phyloP scores from a whole-genome alignment of 2,329 filamentous ascomycete species.

The Peltaster fructicola region DNA sequence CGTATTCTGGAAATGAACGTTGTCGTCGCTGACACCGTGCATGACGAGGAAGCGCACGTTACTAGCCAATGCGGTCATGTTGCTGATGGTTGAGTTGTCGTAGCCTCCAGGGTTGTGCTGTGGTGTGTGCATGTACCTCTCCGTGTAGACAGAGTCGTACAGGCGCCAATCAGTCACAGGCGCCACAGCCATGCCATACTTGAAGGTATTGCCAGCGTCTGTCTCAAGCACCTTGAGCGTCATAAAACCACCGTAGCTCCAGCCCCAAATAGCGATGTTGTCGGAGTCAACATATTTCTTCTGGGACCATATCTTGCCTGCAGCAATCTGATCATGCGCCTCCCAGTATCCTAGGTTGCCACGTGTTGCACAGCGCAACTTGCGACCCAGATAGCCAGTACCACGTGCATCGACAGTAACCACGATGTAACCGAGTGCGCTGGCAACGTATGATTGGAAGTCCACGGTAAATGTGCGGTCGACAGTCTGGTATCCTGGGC shows the following conservation, averaged over 20 bases:
- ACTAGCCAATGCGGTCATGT: conserved; percentile 52
- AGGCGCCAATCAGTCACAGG: conserved; percentile 97
- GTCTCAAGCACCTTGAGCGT: conserved; percentile 86
- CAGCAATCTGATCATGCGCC: conserved; percentile 76
- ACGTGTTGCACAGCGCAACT: conserved; percentile 64
- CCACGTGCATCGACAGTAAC: conserved; percentile 88
- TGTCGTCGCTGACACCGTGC: conserved; percentile 94
- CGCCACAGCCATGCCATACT: conserved; percentile 94
- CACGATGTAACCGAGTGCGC: conserved; percentile 75
- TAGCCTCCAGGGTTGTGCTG: conserved; percentile 68
- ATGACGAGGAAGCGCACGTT: conserved; percentile 85
- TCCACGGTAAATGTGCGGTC: conserved; percentile 65
- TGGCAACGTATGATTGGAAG: conserved; percentile 79
- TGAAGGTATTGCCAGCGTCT: conserved; percentile 77
- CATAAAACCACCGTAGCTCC: conserved; percentile 93
- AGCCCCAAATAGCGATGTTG: conserved; percentile 89
- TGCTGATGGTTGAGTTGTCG: conserved; percentile 51
- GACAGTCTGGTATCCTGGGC: conserved; percentile 82
- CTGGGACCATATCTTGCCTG: conserved; percentile 65
- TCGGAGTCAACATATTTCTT: conserved; percentile 69
- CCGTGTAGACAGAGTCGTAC: conserved; percentile 86
- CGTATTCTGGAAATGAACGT: conserved; percentile 93
- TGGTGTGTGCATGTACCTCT: conserved; percentile 93
- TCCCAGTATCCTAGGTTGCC: conserved; percentile 74
- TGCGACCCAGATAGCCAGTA: conserved; percentile 76